A percentile compares a stretch with the other conserved stretches of the same genome.
These are phyloP conservation scores for Waitea zeae DNA, from an alignment of 1,284 basidiomycete species.

Conservation along the genomic window DNA sequence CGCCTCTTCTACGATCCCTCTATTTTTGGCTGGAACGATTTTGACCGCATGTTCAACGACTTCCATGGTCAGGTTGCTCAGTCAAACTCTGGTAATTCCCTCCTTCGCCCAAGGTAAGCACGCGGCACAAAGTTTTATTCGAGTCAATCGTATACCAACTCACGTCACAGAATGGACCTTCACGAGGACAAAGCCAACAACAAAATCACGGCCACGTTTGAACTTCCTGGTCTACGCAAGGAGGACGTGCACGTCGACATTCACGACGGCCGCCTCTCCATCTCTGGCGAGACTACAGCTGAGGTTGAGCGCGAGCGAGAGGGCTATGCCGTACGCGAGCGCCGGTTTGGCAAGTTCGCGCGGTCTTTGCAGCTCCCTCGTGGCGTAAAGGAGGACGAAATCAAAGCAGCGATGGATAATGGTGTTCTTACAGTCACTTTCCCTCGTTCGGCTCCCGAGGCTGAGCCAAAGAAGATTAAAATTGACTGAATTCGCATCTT, in stretches of 20 bases:
- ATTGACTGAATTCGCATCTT: too few relatives aligned
- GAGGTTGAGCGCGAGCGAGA: conserved; percentile 18
- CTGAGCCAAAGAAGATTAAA: too few relatives aligned
- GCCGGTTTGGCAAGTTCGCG: conserved; percentile 26
- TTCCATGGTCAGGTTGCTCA: neutral
- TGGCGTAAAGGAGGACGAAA: conserved; percentile 33
- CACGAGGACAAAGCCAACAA: conserved; percentile 23
- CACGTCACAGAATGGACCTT: conserved; percentile 22
- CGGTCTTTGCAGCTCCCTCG: conserved; percentile 25
- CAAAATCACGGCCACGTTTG: conserved; percentile 26
- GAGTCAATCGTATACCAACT: neutral
- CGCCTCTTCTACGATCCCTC: conserved; percentile 2
- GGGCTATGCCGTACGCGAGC: conserved; percentile 31
- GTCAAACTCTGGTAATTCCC: neutral
- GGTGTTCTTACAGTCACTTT: too few relatives aligned
- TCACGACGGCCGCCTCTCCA: conserved; percentile 21
- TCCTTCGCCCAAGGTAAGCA: neutral
- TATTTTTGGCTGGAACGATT: too few relatives aligned
- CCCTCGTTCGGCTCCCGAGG: too few relatives aligned
- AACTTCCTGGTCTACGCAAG: conserved; percentile 27
- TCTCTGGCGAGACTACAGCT: conserved; percentile 24
- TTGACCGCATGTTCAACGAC: conserved; percentile 1
- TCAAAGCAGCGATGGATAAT: too few relatives aligned
- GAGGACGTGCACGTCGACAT: conserved; percentile 24
- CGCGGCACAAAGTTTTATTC: neutral